A percentile compares a stretch with the other conserved stretches of the same genome.
phyloP scores from a whole-genome alignment of 495 filamentous ascomycete genomes.

The Xylaria palmicola region DNA sequence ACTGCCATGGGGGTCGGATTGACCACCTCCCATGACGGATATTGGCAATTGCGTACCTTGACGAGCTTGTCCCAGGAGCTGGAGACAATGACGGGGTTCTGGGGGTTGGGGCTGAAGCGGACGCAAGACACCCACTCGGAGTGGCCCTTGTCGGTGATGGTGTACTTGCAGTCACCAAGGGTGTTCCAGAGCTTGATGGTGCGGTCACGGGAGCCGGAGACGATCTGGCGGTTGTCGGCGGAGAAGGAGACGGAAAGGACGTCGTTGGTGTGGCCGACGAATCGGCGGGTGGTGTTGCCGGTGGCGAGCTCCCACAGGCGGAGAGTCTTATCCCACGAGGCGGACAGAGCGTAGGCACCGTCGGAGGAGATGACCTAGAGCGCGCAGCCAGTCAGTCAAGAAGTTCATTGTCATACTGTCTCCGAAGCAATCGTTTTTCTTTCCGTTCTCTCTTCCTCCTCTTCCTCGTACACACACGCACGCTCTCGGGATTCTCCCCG shows the following conservation, averaged over 20 bases:
- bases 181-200: conserved; percentile 99
- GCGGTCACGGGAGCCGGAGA: conserved; percentile 95
- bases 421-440: background rate
- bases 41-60: conserved; percentile 69
- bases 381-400: conserved; percentile 40
- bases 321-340: conserved; percentile 99
- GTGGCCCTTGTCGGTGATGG: conserved; percentile 99
- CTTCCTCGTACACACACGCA: no score
- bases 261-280: conserved; percentile 99
- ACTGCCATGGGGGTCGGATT: no score
- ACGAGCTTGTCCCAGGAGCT: conserved; percentile 99
- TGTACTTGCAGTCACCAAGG: conserved; percentile 99
- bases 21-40: background rate
- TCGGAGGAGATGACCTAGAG: conserved; percentile 97
- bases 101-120: conserved; percentile 98
- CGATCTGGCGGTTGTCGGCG: conserved; percentile 99
- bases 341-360: conserved; percentile 97
- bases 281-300: conserved; percentile 93
- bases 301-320: conserved; percentile 98
- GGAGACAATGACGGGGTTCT: conserved; percentile 99
- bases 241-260: conserved; percentile 99
- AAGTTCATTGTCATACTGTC: no score
- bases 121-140: conserved; percentile 99
- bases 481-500: background rate
- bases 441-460: conserved; percentile 16